Conservation (phyloP, 116 monocot genomes). For the Papilionanthe hybrid region DNA sequence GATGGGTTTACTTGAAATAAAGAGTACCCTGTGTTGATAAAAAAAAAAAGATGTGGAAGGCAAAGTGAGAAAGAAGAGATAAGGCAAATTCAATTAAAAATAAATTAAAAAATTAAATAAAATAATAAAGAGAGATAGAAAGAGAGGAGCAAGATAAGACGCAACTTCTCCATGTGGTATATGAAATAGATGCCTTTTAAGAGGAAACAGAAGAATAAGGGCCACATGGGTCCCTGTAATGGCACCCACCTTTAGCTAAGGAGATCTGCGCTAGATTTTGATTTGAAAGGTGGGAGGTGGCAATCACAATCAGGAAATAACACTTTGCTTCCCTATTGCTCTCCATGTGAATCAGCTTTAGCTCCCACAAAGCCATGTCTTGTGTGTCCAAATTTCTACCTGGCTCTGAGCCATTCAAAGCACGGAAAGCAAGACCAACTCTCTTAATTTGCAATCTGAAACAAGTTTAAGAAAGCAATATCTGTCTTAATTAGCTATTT, state of each 20-base stretch:
- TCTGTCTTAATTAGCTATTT: neutral
- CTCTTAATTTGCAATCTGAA: too few species aligned
- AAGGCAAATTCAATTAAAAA: neutral
- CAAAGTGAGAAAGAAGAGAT: neutral
- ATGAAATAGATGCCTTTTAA: slow-evolving; percentile 9
- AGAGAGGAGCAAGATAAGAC: neutral
- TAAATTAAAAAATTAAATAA: neutral
- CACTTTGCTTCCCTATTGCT: neutral
- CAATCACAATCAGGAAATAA: slow-evolving; percentile 7
- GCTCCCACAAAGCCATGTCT: neutral
- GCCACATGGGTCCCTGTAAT: slow-evolving; percentile 7
- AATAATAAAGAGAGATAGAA: neutral
- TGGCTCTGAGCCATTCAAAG: neutral
- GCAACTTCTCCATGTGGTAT: slow-evolving; percentile 10
- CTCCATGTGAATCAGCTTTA: neutral
- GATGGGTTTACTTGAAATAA: too few species aligned
- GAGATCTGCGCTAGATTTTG: slow-evolving; percentile 17
- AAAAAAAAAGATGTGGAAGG: neutral
- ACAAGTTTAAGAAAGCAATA: too few species aligned
- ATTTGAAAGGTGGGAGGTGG: slow-evolving; percentile 9
- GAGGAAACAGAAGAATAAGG: slow-evolving; percentile 11
- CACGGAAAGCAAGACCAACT: neutral
- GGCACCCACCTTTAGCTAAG: slow-evolving; percentile 11
- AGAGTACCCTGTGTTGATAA: neutral
- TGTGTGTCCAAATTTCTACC: neutral